These are phyloP conservation scores for Arctium minus DNA, from an alignment of 129 eudicot genomes.

Conservation along the genomic window DNA sequence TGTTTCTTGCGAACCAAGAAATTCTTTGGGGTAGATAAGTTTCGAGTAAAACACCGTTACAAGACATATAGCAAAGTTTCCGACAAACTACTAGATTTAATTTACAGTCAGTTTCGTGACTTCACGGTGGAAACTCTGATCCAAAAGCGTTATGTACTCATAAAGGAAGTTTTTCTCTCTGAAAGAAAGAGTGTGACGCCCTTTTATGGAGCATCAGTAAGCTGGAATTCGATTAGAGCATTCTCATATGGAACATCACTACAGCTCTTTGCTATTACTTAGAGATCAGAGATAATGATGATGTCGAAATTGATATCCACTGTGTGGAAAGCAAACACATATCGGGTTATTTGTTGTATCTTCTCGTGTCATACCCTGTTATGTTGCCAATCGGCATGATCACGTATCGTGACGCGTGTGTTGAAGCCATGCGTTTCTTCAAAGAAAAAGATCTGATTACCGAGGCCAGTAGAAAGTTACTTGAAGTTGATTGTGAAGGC, in stretches of 20 bases:
- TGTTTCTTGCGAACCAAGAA: too few relatives aligned
- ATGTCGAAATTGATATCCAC: neutral
- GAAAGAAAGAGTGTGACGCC: neutral
- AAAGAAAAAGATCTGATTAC: neutral
- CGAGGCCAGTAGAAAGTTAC: slow-evolving; percentile 20
- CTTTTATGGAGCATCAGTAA: slow-evolving; percentile 9
- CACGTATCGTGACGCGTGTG: neutral
- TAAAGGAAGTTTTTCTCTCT: neutral
- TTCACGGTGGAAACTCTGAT: neutral
- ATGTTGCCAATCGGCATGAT: slow-evolving; percentile 36
- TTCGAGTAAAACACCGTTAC: too few relatives aligned
- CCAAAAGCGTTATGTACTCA: slow-evolving; percentile 14
- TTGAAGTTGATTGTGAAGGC: slow-evolving; percentile 6
- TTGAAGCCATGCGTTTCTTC: slow-evolving; percentile 28
- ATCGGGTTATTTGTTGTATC: slow-evolving; percentile 33
- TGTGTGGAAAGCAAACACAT: slow-evolving; percentile 19
- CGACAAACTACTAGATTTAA: too few relatives aligned
- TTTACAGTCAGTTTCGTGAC: too few relatives aligned
- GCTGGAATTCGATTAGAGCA: slow-evolving; percentile 38
- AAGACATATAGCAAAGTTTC: too few relatives aligned
- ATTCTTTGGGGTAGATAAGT: neutral
- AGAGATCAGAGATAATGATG: neutral
- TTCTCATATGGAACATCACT: slow-evolving; percentile 52
- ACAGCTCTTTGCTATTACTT: slow-evolving; percentile 38
- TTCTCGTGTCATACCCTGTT: slow-evolving; percentile 21